phyloP scores from a whole-genome alignment of 2,329 filamentous ascomycete genomes.

The Penicillium sp. region DNA sequence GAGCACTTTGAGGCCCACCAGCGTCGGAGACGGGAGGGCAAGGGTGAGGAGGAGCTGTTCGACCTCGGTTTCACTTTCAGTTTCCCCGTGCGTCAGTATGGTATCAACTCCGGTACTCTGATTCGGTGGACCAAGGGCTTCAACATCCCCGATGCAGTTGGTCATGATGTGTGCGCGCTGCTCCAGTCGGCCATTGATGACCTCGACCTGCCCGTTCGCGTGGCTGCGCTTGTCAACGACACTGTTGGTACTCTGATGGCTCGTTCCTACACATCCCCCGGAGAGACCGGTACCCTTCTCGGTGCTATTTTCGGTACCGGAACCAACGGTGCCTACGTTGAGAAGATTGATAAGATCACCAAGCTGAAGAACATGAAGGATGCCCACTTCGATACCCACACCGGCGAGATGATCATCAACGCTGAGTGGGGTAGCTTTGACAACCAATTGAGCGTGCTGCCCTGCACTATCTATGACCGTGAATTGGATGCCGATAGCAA shows the following conservation, averaged over 20 bases:
- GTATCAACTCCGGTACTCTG: constrained; percentile 91
- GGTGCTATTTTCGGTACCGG: constrained; percentile 97
- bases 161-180: constrained; percentile 89
- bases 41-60: constrained; percentile 75
- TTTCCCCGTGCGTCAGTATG: constrained; percentile 90
- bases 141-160: constrained; percentile 90
- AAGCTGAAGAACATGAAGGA: constrained; percentile 65
- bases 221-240: constrained; percentile 96
- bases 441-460: constrained; percentile 84
- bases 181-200: constrained; percentile 88
- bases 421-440: constrained; percentile 99
- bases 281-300: constrained; percentile 82
- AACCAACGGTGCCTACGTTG: constrained; percentile 95
- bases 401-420: constrained; percentile 96
- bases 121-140: constrained; percentile 99
- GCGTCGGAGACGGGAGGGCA: constrained; percentile 63
- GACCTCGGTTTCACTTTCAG: constrained; percentile 98
- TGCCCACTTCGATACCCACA: constrained; percentile 68
- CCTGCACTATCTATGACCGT: constrained; percentile 79
- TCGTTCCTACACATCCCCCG: constrained; percentile 88
- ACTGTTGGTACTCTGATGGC: constrained; percentile 98
- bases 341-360: constrained; percentile 81
- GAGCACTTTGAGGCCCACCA: constrained; percentile 78
- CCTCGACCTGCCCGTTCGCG: constrained; percentile 81
- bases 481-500: constrained; percentile 76